A percentile compares a stretch with the other conserved stretches of the same genome.
Conservation (phyloP, 495 filamentous ascomycete genomes). For the Trichoderma virens region DNA sequence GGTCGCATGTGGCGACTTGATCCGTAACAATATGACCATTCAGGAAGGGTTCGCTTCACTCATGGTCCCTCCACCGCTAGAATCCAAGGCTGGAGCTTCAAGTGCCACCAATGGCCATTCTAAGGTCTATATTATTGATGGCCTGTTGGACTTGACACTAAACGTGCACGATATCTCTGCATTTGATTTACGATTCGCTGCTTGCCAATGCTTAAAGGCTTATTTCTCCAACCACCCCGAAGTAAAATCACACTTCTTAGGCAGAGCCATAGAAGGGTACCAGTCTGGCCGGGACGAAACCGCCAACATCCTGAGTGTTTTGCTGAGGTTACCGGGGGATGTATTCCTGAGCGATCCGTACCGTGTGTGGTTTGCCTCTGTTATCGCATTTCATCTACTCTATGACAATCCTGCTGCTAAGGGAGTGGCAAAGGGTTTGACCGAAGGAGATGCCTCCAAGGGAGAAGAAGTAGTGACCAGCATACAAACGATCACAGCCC, state of each 20-base stretch:
- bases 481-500: conserved; percentile 77
- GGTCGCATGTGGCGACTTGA: conserved; percentile 78
- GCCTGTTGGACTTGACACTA: conserved; percentile 80
- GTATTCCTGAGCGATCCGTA: conserved; percentile 70
- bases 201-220: conserved; percentile 83
- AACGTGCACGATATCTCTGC: conserved; percentile 54
- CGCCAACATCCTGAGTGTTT: conserved; percentile 81
- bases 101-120: conserved; percentile 39
- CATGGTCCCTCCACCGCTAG: conserved; percentile 53
- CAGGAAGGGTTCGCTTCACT: conserved; percentile 88
- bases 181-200: conserved; percentile 75
- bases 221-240: conserved; percentile 75
- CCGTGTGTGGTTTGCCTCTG: conserved; percentile 81
- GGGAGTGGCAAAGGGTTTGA: conserved; percentile 66
- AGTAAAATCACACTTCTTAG: conserved; percentile 77
- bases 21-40: conserved; percentile 68
- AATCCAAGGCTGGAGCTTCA: conserved; percentile 34
- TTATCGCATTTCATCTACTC: conserved; percentile 85
- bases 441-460: conserved; percentile 79
- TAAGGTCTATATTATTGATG: conserved; percentile 85
- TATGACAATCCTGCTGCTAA: conserved; percentile 78
- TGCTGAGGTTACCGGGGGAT: conserved; percentile 56
- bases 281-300: conserved; percentile 68
- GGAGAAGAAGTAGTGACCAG: conserved; percentile 95
- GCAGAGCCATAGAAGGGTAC: conserved; percentile 84